These are phyloP conservation scores for Alloascoidea africana DNA, from an alignment of 805 yeast species.

Conservation along the genomic window DNA sequence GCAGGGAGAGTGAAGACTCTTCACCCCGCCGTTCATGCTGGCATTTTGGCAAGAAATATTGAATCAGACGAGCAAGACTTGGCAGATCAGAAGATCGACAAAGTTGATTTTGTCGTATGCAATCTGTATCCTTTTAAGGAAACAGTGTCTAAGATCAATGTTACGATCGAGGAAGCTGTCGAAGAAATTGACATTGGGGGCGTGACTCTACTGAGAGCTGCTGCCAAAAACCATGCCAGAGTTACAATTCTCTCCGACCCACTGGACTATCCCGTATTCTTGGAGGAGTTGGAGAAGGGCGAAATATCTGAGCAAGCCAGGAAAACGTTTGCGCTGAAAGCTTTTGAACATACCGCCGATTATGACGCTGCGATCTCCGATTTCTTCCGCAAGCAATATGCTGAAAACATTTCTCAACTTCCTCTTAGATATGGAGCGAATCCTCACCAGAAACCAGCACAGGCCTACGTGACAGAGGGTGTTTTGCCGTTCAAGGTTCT, in stretches of 20 bases:
- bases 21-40: slow-evolving; percentile 98
- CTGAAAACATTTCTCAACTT: slow-evolving; percentile 79
- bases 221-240: slow-evolving; percentile 95
- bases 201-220: slow-evolving; percentile 93
- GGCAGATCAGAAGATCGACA: slow-evolving; percentile 78
- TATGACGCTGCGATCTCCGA: slow-evolving; percentile 93
- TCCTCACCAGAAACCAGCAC: slow-evolving; percentile 99
- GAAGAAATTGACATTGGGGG: slow-evolving; percentile 99
- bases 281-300: slow-evolving; percentile 65
- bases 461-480: slow-evolving; percentile 79
- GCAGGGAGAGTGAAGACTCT: slow-evolving; percentile 97
- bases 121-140: slow-evolving; percentile 97
- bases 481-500: slow-evolving; percentile 89
- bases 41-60: slow-evolving; percentile 87
- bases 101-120: slow-evolving; percentile 94
- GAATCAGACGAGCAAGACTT: slow-evolving; percentile 85
- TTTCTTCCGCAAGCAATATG: slow-evolving; percentile 93
- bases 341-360: slow-evolving; percentile 97
- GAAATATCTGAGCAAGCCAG: slow-evolving; percentile 60
- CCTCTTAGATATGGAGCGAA: slow-evolving; percentile 97
- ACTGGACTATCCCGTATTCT: slow-evolving; percentile 73
- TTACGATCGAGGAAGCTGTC: slow-evolving; percentile 92
- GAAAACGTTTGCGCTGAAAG: slow-evolving; percentile 83
- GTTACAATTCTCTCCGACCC: slow-evolving; percentile 95
- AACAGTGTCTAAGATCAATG: slow-evolving; percentile 89